Evolutionary conservation across 768 basidiomycete genomes (phyloP).

Genomic region (Phaeotremella fagi): DNA sequence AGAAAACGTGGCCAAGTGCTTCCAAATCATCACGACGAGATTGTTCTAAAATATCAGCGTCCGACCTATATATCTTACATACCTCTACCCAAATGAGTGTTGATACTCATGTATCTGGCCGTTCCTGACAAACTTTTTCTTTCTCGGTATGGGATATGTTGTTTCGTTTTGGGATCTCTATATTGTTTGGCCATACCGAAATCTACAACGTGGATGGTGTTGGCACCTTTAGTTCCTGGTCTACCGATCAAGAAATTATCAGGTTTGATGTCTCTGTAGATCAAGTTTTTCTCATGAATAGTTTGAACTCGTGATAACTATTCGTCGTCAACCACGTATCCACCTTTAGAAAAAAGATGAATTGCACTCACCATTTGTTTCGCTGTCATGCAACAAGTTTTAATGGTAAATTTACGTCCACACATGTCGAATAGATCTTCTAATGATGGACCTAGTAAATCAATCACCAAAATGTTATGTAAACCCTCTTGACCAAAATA

Average conservation of each 20-base stretch:
- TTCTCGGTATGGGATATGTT: constrained; percentile 98
- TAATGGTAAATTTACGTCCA: constrained; percentile 91
- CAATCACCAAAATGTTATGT: constrained; percentile 97
- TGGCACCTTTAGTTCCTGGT: constrained; percentile 81
- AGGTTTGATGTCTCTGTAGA: constrained; percentile 99
- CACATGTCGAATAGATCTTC: constrained; percentile 99
- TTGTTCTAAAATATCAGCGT: constrained; percentile 48
- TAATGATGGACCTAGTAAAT: constrained; percentile 89
- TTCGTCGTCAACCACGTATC: constrained; percentile 2
- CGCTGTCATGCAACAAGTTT: constrained; percentile 98
- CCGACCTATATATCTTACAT: constrained; percentile 43
- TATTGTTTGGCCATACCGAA: constrained; percentile 99
- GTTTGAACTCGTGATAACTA: constrained; percentile 93
- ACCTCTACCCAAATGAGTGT: constrained; percentile 97
- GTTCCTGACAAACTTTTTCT: constrained; percentile 95
- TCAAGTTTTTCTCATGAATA: constrained; percentile 98
- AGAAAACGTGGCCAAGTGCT: constrained; percentile 98
- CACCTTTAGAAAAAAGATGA: constrained; percentile 22
- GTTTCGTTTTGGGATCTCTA: constrained; percentile 98
- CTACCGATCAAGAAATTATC: constrained; percentile 98
- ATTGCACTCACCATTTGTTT: constrained; percentile 86
- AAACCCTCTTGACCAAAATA: constrained; percentile 99
- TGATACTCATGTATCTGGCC: constrained; percentile 99
- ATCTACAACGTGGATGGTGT: constrained; percentile 72
- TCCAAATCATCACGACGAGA: constrained; percentile 96